Conservation (phyloP, 2,329 filamentous ascomycete species). For the Phialophora chinensis region DNA sequence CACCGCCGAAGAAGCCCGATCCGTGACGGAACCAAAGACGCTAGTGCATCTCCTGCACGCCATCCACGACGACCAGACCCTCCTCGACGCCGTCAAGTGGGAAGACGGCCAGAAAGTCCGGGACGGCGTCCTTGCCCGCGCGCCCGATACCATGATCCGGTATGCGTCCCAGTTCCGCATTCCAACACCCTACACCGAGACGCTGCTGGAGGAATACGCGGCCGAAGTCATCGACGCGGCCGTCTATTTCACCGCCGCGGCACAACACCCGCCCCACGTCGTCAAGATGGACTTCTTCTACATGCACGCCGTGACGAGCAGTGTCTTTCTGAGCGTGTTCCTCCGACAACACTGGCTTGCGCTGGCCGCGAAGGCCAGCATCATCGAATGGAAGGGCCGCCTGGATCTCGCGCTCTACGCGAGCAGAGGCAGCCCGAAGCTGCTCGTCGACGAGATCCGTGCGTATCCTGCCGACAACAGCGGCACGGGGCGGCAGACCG, state of each 20-base stretch:
- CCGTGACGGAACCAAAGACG: not conserved
- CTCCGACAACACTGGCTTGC: constrained; percentile 12
- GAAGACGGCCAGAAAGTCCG: constrained; percentile 14
- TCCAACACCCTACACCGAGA: not conserved
- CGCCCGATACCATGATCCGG: constrained; percentile 5
- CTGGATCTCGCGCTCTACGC: constrained; percentile 16
- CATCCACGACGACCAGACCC: constrained; percentile 1
- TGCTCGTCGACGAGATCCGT: constrained; percentile 13
- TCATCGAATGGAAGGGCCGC: constrained; percentile 17
- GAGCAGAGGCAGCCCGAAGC: not conserved
- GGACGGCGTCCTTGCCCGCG: constrained; percentile 9
- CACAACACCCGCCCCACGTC: constrained; percentile 5
- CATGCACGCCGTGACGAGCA: constrained; percentile 17
- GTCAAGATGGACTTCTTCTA: constrained; percentile 21
- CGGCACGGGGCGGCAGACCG: too few species aligned
- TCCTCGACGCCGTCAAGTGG: constrained; percentile 9
- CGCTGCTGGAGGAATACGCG: not conserved
- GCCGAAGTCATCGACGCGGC: constrained; percentile 19
- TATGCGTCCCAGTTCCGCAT: not conserved
- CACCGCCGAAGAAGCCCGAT: not conserved
- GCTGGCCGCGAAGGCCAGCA: not conserved
- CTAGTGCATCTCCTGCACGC: constrained; percentile 2
- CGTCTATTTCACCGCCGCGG: constrained; percentile 11
- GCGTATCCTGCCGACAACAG: not conserved
- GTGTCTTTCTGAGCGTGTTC: constrained; percentile 10